A percentile compares a stretch with the other conserved stretches of the same genome.
Conservation (phyloP, 78 protist genomes). For the Dictyostelium capitatum region DNA sequence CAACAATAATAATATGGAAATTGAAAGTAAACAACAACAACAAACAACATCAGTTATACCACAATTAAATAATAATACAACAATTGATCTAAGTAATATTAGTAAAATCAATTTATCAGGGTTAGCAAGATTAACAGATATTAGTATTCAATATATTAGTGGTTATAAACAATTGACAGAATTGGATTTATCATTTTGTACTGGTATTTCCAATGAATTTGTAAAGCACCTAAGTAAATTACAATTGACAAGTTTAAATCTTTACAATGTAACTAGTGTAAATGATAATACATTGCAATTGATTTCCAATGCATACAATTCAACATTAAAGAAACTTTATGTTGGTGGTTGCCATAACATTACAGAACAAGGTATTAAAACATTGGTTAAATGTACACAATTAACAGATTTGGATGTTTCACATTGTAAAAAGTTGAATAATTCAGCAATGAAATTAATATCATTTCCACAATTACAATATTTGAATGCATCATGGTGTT, state of each 20-base stretch:
- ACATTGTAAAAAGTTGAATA: slow-evolving; percentile 26
- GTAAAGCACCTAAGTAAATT: slow-evolving; percentile 3
- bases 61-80: background rate
- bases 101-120: slow-evolving; percentile 36
- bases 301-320: background rate
- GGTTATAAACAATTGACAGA: slow-evolving; percentile 23
- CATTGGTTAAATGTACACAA: slow-evolving; percentile 1
- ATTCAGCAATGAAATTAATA: slow-evolving; percentile 1
- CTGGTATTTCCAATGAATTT: slow-evolving; percentile 20
- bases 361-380: slow-evolving; percentile 35
- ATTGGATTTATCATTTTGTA: slow-evolving; percentile 55
- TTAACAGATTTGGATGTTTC: slow-evolving; percentile 41
- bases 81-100: background rate
- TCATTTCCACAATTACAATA: slow-evolving; percentile 19
- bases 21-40: background rate
- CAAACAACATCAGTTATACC: background rate
- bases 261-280: slow-evolving; percentile 33
- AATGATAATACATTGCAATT: slow-evolving; percentile 32
- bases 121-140: slow-evolving; percentile 24
- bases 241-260: slow-evolving; percentile 32
- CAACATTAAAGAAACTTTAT: slow-evolving; percentile 12
- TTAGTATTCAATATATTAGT: slow-evolving; percentile 13
- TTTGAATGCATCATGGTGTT: slow-evolving; percentile 45
- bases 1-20: background rate
- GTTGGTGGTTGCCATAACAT: slow-evolving; percentile 33